Evolutionary conservation across 331 rosid species (phyloP).

Genomic region (Rosa hybrid): DNA sequence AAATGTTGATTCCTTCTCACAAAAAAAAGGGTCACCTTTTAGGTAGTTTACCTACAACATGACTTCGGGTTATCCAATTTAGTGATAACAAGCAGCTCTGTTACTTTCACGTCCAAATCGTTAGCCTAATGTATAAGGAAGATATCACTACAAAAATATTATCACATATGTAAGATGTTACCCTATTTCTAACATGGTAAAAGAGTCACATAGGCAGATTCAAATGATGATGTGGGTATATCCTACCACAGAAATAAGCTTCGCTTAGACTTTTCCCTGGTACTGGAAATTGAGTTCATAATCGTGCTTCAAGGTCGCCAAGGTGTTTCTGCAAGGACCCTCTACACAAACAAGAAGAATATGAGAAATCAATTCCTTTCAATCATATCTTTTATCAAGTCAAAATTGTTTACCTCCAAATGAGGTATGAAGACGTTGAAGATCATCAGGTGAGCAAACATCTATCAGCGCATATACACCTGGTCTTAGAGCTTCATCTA

Average conservation of each 20-base stretch:
- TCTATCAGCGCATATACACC: conserved; percentile 81
- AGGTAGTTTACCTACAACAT: background rate
- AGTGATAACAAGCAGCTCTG: background rate
- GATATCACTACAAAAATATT: conserved; percentile 17
- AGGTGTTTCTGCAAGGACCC: conserved; percentile 93
- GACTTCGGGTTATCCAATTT: background rate
- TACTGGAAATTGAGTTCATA: conserved; percentile 70
- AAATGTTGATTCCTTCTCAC: background rate
- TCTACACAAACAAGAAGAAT: conserved; percentile 51
- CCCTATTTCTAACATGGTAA: conserved; percentile 7
- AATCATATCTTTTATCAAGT: conserved; percentile 8
- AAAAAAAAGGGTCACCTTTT: background rate
- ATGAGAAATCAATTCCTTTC: conserved; percentile 21
- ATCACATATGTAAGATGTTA: conserved; percentile 16
- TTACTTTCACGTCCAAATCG: background rate
- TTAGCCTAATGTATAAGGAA: background rate
- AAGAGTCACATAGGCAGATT: background rate
- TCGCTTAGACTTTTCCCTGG: conserved; percentile 73
- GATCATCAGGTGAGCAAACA: conserved; percentile 75
- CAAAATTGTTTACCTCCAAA: conserved; percentile 70
- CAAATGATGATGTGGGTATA: background rate
- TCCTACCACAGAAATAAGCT: conserved; percentile 23
- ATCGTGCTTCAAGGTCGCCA: conserved; percentile 67
- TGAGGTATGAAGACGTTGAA: conserved; percentile 88
- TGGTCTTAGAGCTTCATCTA: conserved; percentile 81